Evolutionary conservation across 2,329 filamentous ascomycete species (phyloP), one percentile per base, ranked within the genome.

Genomic region (Trichoderma cornu-damae): DNA sequence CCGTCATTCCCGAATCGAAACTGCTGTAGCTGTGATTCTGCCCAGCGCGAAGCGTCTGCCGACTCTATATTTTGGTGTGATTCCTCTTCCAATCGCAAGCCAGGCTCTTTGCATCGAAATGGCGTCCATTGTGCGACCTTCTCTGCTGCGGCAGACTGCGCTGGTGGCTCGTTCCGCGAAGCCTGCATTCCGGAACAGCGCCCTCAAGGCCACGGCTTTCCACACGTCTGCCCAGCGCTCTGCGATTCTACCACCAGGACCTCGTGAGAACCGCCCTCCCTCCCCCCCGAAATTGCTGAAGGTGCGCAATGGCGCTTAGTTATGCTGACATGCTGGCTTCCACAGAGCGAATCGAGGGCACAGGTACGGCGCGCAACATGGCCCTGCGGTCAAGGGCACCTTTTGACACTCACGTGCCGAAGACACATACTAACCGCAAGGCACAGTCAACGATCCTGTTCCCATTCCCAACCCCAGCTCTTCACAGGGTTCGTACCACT

Each of bases 401-500:
- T 38, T 16, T 20, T 47, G 26, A 34, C 42, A 37, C 32, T 55
- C 51, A 55, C 42, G 47, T 56, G 32, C 22, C 47, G 18, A 43
- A 44, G 6, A 24, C 3, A 2, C 11, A 26, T 26, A 26, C 43
- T 58, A 53, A 60, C 48, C 16, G 6, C 16, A 11, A 30, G n/a
- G 4, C 40, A 18, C 68, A 88, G 90, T 92, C 70, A 99, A 99
- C 77, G 92, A 97, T 69, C 84, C 94, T 57, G 88, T 83, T 30
- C 84, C 83, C 37, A 75, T 96, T 22, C 92, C 91, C 44, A 71
- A 82, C 20, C 76, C 89, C 53, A 84, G 82, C 65, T 85, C 93
- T 40, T 79, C 85, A 57, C 90, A 99, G 77, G 94, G 94, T 67
- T 95, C 89, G 74, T 99, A 97, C 80, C 94, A 99, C 83, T 99